phyloP scores from a whole-genome alignment of 75 land plant species.

The Selaginella tamariscina region DNA sequence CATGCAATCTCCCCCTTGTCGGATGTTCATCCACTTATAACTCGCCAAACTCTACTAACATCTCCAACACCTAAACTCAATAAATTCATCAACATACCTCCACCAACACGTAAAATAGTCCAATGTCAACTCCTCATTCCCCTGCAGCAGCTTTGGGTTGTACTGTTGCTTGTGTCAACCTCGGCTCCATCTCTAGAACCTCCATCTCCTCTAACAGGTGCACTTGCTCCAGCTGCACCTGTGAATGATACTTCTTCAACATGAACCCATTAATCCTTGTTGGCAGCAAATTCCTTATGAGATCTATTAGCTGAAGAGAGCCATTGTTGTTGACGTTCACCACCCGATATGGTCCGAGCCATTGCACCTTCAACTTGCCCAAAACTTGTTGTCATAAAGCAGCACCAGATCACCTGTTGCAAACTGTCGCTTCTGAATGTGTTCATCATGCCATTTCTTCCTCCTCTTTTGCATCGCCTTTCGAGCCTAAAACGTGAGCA shows the following conservation, averaged over 20 bases:
- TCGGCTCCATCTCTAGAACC: no score
- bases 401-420: background rate
- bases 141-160: no score
- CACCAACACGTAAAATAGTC: no score
- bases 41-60: no score
- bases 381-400: background rate
- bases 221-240: no score
- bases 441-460: background rate
- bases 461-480: background rate
- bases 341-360: background rate
- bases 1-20: no score
- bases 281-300: background rate
- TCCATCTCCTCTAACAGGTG: no score
- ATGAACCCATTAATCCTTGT: background rate
- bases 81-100: no score
- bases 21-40: no score
- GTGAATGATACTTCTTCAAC: conserved; percentile 1
- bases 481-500: background rate
- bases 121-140: no score
- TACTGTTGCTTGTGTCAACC: no score
- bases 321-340: background rate
- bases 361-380: background rate
- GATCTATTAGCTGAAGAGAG: background rate
- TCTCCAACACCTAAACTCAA: no score
- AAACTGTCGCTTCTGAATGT: background rate